phyloP scores from a whole-genome alignment of 2,329 filamentous ascomycete genomes.

The Penicillium sp. region DNA sequence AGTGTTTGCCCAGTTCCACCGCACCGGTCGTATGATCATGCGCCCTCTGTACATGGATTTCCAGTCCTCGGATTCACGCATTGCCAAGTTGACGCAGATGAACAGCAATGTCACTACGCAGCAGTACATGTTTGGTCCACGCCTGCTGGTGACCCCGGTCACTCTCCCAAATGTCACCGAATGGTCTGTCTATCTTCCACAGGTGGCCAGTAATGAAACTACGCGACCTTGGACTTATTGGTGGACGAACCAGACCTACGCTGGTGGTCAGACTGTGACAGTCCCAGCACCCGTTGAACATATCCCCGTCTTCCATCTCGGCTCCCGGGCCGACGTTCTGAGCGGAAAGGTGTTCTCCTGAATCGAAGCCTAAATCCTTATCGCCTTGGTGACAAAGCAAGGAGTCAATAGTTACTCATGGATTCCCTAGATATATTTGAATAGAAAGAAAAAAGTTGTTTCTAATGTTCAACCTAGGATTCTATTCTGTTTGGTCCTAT shows the following conservation, averaged over 20 bases:
- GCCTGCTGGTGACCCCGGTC: slow-evolving; percentile 38
- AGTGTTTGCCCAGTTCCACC: slow-evolving; percentile 35
- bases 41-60: slow-evolving; percentile 43
- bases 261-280: slow-evolving; percentile 35
- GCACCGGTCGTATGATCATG: slow-evolving; percentile 38
- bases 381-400: neutral
- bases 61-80: slow-evolving; percentile 25
- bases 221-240: slow-evolving; percentile 40
- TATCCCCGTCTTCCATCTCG: slow-evolving; percentile 56
- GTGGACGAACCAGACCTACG: slow-evolving; percentile 43
- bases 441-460: no score
- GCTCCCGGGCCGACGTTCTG: slow-evolving; percentile 67
- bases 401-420: no score
- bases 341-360: slow-evolving; percentile 42
- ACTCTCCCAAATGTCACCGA: slow-evolving; percentile 37
- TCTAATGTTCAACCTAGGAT: no score
- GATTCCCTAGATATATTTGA: no score
- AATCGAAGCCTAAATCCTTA: neutral
- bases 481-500: no score
- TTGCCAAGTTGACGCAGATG: slow-evolving; percentile 19
- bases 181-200: slow-evolving; percentile 40
- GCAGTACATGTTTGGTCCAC: slow-evolving; percentile 43
- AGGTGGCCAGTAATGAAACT: slow-evolving; percentile 20
- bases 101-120: slow-evolving; percentile 39
- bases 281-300: slow-evolving; percentile 37